These are phyloP conservation scores for Hanseniaspora lindneri DNA, from an alignment of 805 yeast species.

Conservation along the genomic window DNA sequence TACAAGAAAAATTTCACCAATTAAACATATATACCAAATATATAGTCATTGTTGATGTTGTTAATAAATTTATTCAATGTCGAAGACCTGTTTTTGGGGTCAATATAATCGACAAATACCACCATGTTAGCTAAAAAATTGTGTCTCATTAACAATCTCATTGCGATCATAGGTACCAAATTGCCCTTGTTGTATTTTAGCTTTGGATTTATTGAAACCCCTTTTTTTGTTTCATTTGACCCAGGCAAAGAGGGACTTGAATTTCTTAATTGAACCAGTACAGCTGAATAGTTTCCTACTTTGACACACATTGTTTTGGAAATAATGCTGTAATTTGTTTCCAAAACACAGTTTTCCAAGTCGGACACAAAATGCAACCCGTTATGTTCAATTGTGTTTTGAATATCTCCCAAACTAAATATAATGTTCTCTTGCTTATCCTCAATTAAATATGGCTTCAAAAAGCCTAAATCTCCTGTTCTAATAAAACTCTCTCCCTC, in stretches of 20 bases:
- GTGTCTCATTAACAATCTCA: constrained; percentile 65
- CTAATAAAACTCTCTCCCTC: constrained; percentile 56
- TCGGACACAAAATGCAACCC: constrained; percentile 88
- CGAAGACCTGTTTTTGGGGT: constrained; percentile 6
- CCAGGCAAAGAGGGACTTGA: neutral
- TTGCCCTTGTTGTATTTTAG: constrained; percentile 38
- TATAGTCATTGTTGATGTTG: neutral
- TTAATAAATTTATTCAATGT: constrained; percentile 5
- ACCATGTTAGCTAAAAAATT: constrained; percentile 75
- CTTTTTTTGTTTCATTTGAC: neutral
- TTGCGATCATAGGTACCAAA: constrained; percentile 71
- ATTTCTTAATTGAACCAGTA: constrained; percentile 45
- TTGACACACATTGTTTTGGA: constrained; percentile 55
- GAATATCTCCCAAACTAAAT: constrained; percentile 71
- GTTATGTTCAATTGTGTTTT: constrained; percentile 78
- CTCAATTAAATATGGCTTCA: constrained; percentile 54
- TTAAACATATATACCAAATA: constrained; percentile 10
- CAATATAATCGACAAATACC: constrained; percentile 49
- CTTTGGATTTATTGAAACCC: constrained; percentile 20
- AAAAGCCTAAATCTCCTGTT: constrained; percentile 90
- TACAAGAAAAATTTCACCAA: neutral
- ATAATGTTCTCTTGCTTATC: constrained; percentile 41
- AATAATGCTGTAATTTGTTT: constrained; percentile 35
- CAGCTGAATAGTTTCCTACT: constrained; percentile 66
- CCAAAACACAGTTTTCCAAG: constrained; percentile 57